These are phyloP conservation scores for Ophiostoma pallidulum DNA, from an alignment of 2,329 filamentous ascomycete species.

Conservation along the genomic window DNA sequence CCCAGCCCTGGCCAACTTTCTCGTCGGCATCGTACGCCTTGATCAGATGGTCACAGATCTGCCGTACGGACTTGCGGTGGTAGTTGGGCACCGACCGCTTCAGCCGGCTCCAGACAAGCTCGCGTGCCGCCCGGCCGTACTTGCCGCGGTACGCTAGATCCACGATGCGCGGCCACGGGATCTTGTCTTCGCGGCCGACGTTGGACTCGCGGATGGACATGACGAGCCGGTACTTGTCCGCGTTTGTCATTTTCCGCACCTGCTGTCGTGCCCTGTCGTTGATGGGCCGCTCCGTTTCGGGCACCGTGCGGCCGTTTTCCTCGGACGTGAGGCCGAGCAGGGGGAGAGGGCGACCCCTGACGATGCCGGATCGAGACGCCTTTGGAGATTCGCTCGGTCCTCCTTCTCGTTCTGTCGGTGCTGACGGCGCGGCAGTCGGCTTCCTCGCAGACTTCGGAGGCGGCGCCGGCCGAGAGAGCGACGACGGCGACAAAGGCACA, in stretches of 20 bases:
- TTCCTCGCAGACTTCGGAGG: too few species aligned
- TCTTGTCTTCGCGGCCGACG: constrained; percentile 34
- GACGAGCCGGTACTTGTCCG: constrained; percentile 36
- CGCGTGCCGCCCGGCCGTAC: constrained; percentile 15
- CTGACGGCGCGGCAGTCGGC: too few species aligned
- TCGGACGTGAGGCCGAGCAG: constrained; percentile 17
- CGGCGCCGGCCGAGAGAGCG: too few species aligned
- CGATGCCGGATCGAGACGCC: too few species aligned
- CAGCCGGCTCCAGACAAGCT: constrained; percentile 18
- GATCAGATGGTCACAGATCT: constrained; percentile 13
- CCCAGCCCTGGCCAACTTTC: constrained; percentile 8
- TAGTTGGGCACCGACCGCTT: constrained; percentile 15
- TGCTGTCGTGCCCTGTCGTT: constrained; percentile 33
- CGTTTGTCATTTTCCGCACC: constrained; percentile 31
- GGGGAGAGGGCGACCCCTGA: too few species aligned
- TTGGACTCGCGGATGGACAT: constrained; percentile 33
- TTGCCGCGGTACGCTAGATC: constrained; percentile 10
- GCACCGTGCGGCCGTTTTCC: constrained; percentile 17
- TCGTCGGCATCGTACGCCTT: constrained; percentile 10
- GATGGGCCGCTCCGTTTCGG: constrained; percentile 30
- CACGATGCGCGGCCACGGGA: constrained; percentile 38
- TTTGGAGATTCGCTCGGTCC: too few species aligned
- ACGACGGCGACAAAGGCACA: not conserved
- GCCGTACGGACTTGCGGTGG: constrained; percentile 11
- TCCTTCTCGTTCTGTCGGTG: too few species aligned